A percentile compares a stretch with the other conserved stretches of the same genome.
Conservation (phyloP, 768 basidiomycete genomes). For the Tubosaeta brunneosetosa region DNA sequence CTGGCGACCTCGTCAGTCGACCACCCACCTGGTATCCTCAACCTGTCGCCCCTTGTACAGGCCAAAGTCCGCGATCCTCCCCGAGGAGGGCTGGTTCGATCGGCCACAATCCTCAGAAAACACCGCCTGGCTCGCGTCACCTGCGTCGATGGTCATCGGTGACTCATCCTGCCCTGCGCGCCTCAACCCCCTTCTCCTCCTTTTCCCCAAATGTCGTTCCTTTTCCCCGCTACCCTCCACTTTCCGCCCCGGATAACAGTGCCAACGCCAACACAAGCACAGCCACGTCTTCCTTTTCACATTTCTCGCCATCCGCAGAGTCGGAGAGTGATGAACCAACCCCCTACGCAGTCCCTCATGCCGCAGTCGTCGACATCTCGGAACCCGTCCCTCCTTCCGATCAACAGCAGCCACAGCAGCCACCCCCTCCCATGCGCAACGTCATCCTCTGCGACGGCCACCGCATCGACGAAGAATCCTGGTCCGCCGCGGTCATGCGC, state of each 20-base stretch:
- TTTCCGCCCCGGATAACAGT: constrained; percentile 7
- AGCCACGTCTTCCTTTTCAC: constrained; percentile 2
- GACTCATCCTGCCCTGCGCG: constrained; percentile 24
- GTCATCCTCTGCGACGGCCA: constrained; percentile 25
- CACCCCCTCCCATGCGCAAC: constrained; percentile 9
- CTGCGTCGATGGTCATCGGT: constrained; percentile 31
- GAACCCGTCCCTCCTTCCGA: constrained; percentile 5
- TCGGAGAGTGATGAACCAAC: constrained; percentile 21
- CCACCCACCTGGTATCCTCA: constrained; percentile 21
- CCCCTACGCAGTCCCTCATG: constrained; percentile 11
- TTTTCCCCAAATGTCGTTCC: constrained; percentile 11
- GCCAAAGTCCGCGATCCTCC: constrained; percentile 31
- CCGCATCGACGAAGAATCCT: constrained; percentile 26
- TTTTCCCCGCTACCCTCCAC: constrained; percentile 17
- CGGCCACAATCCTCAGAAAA: constrained; percentile 28
- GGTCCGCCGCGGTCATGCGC: constrained; percentile 20
- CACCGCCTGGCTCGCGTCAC: constrained; percentile 26
- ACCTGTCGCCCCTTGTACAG: constrained; percentile 9
- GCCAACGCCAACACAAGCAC: not conserved
- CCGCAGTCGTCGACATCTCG: constrained; percentile 13
- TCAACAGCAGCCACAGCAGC: not conserved
- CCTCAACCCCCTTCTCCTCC: constrained; percentile 14
- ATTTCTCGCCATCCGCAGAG: constrained; percentile 20
- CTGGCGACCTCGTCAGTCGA: constrained; percentile 15
- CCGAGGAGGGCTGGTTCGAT: constrained; percentile 30